Evolutionary conservation across 2,329 filamentous ascomycete genomes (phyloP), one percentile per base, ranked within the genome.

Genomic region (Arthrobotrys conoides): DNA sequence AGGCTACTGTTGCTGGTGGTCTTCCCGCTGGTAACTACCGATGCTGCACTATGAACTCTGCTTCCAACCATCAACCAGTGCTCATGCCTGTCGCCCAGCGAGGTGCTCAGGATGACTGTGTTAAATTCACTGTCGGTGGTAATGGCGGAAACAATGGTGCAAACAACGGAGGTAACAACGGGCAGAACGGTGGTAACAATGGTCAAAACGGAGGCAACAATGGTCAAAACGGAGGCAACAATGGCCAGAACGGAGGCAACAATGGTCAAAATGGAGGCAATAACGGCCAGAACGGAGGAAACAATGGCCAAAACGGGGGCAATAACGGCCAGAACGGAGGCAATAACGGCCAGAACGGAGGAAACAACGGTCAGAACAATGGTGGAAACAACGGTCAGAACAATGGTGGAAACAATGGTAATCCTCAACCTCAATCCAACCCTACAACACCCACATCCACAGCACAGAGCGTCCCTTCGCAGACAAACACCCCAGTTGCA

Each of bases 1-100:
- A 83, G 66, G 86, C 87, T 24, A 81, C 83, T 27, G 86, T 89
- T 6, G 82, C 83, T 0, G 86, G 83, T 1, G 87, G 88, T 24
- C 84, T 89, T 22, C 85, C 86, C 9, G 83, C 83, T 33, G 88
- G 87, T 3, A 81, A 82, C 76, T 88, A 88, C 82, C 85, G 88
- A 64, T 86, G 86, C 49, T 89, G 87, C 82, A 87, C 87, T 20
- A 87, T 89, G 84, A 86, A 86, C 22, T 85, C 87, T 0, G 84
- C 87, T 3, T 83, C 83, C 76, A 89, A 88, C 81, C 87, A 89
- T 83, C 88, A 89, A 83, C 88, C 87, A 14, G 88, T 89, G 1
- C 81, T 88, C 24, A 90, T 90, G 88, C 88, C 88, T 30, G 84
- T 88, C 63, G 87, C 87, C 69, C 86, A 88, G 83, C 85, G 87